Evolutionary conservation across 257 asterid genomes (phyloP).

Genomic region (Fraxinus anomala): DNA sequence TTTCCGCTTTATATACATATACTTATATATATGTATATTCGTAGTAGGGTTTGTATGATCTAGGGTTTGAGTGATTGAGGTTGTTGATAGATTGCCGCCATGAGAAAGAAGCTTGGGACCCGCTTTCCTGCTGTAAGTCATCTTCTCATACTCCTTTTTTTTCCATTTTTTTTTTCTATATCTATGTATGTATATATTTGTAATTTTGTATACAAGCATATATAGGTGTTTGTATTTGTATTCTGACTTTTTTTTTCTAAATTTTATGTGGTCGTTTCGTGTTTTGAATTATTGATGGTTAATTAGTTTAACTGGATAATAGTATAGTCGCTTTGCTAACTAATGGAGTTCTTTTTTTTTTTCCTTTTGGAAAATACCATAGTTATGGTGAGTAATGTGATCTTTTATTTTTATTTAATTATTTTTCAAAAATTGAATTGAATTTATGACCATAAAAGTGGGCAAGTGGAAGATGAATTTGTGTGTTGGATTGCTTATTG

Average conservation of each 20-base stretch:
- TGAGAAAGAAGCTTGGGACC: constrained; percentile 80
- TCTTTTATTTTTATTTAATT: too few relatives aligned
- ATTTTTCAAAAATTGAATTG: too few relatives aligned
- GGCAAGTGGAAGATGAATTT: not conserved
- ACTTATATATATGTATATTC: not conserved
- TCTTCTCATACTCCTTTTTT: not conserved
- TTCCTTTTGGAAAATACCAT: not conserved
- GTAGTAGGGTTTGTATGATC: constrained; percentile 36
- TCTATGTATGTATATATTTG: not conserved
- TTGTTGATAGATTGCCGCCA: constrained; percentile 34
- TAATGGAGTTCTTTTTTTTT: not conserved
- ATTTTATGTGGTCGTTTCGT: not conserved
- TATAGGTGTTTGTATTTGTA: not conserved
- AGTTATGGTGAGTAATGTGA: too few relatives aligned
- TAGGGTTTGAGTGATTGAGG: constrained; percentile 38
- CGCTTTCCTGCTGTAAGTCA: constrained; percentile 80
- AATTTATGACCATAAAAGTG: not conserved
- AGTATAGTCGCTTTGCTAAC: not conserved
- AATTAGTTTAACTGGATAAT: not conserved
- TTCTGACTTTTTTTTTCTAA: not conserved
- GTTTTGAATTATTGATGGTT: not conserved
- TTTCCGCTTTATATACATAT: constrained; percentile 13
- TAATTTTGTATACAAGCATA: not conserved
- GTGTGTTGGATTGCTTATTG: not conserved
- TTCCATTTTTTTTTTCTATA: not conserved